Conservation (phyloP, 371 early-diverging fungal genomes). For the Zancudomyces culisetae region DNA sequence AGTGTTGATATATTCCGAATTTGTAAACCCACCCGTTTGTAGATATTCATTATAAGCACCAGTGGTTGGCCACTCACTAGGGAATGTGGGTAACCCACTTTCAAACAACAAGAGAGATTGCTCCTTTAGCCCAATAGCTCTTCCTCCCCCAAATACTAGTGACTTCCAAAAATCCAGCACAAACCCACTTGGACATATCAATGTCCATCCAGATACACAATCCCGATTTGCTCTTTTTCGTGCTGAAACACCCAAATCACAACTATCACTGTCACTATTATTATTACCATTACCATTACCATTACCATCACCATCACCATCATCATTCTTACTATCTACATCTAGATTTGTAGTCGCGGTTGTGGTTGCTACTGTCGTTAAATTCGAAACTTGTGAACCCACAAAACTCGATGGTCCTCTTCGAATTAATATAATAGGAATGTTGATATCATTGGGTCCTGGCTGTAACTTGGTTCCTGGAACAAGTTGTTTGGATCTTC, state of each 20-base stretch:
- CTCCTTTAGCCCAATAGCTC: constrained; percentile 45
- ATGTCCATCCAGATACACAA: constrained; percentile 45
- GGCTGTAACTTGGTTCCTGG: constrained; percentile 49
- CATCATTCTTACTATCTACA: not conserved
- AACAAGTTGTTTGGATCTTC: constrained; percentile 34
- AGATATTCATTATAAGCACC: constrained; percentile 17
- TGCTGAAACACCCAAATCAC: constrained; percentile 24
- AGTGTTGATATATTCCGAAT: not conserved
- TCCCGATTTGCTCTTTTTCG: no score
- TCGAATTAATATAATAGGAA: constrained; percentile 68
- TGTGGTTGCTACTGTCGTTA: not conserved
- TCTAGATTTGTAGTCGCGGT: constrained; percentile 6
- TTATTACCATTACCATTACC: not conserved
- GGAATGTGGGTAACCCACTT: constrained; percentile 30
- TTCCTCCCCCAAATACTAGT: constrained; percentile 71
- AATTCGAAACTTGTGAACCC: constrained; percentile 3
- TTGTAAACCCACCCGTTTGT: not conserved
- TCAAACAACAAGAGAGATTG: constrained; percentile 29
- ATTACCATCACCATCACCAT: no score
- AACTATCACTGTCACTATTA: not conserved
- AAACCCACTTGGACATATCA: constrained; percentile 65
- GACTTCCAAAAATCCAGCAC: constrained; percentile 75
- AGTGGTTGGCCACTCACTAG: constrained; percentile 37
- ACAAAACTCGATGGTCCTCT: constrained; percentile 27
- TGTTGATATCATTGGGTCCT: constrained; percentile 29